Conservation (phyloP, 495 filamentous ascomycete species). For the Aspergillus conjunctus region DNA sequence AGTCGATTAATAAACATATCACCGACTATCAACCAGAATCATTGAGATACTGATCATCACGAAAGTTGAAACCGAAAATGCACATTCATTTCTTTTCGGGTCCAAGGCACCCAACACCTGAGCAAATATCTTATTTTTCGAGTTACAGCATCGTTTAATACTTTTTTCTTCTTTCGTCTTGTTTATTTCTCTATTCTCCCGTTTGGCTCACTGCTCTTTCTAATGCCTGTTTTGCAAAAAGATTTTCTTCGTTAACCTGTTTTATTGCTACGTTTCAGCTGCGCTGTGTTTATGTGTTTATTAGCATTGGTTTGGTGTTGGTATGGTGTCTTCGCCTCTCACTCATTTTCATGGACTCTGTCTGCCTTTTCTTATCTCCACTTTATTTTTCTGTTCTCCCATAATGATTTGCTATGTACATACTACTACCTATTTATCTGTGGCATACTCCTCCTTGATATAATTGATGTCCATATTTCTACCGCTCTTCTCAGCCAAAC, state of each 20-base stretch:
- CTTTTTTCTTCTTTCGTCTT: background rate
- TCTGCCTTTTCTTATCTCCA: background rate
- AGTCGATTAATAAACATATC: slow-evolving; percentile 5
- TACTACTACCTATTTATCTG: background rate
- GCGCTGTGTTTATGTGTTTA: background rate
- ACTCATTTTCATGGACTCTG: background rate
- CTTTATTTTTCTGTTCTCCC: background rate
- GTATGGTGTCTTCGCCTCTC: slow-evolving; percentile 1
- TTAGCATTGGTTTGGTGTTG: slow-evolving; percentile 28
- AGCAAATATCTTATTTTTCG: background rate
- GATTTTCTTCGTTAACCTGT: background rate
- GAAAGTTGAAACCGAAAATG: slow-evolving; percentile 1
- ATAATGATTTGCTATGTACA: background rate
- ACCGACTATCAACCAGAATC: background rate
- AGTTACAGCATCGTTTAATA: background rate
- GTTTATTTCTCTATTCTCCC: background rate
- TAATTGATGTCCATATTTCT: background rate
- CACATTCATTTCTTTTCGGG: background rate
- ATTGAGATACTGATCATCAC: background rate
- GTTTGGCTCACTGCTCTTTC: background rate
- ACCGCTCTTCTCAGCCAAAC: too few relatives aligned
- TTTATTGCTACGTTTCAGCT: slow-evolving; percentile 2
- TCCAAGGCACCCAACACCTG: background rate
- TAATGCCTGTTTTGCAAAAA: background rate
- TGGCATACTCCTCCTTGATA: background rate